phyloP scores from a whole-genome alignment of 1,139 yeast genomes.

The Debaryomyces fabryi region DNA sequence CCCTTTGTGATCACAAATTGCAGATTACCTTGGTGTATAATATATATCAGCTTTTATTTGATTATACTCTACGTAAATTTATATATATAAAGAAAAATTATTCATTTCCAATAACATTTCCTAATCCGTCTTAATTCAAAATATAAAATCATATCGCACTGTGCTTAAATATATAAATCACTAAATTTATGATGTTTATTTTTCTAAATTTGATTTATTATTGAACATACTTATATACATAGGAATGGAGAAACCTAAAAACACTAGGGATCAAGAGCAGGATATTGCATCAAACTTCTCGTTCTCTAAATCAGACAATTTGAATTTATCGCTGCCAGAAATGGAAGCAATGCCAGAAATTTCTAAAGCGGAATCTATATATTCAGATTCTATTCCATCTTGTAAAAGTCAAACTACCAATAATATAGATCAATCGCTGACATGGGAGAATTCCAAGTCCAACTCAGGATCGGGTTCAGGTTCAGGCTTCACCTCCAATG shows the following conservation, averaged over 20 bases:
- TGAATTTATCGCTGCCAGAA: constrained; percentile 1
- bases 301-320: constrained; percentile 13
- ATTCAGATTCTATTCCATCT: background rate
- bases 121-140: constrained; percentile 16
- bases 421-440: background rate
- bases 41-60: background rate
- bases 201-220: background rate
- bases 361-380: background rate
- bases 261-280: background rate
- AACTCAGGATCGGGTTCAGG: background rate
- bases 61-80: background rate
- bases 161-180: background rate
- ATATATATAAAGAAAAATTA: background rate
- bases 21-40: background rate
- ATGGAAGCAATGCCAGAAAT: background rate
- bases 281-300: constrained; percentile 9
- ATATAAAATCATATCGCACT: constrained; percentile 7
- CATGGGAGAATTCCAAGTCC: background rate
- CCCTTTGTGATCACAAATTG: background rate
- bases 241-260: background rate
- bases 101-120: constrained; percentile 13
- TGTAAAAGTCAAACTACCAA: background rate
- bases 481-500: background rate
- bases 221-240: background rate
- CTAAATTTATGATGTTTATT: constrained; percentile 1